Percentiles rank a stretch among this genome's conserved stretches.
Conservation (phyloP, 768 basidiomycete genomes). For the Leucogyrophana mollusca region DNA sequence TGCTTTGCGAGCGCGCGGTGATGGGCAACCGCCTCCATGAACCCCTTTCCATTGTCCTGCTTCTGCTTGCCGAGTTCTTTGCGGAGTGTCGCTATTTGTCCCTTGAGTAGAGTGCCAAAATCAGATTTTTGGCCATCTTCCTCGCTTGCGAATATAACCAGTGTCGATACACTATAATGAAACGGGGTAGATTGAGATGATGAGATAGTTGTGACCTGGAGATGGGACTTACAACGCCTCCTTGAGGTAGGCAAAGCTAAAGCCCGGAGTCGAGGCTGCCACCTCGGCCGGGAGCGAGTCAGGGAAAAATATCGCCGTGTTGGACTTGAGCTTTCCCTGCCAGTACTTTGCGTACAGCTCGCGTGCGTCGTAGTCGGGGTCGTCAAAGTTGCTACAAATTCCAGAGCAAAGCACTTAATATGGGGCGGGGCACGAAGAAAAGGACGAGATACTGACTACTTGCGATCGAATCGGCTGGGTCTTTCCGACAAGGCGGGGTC, state of each 20-base stretch:
- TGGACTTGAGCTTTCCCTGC: constrained; percentile 71
- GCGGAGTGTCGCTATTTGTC: constrained; percentile 59
- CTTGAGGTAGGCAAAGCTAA: constrained; percentile 88
- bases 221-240: constrained; percentile 72
- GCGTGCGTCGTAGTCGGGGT: constrained; percentile 66
- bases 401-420: not conserved
- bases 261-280: constrained; percentile 57
- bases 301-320: constrained; percentile 64
- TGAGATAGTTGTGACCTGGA: not conserved
- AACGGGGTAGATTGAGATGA: not conserved
- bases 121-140: constrained; percentile 46
- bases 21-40: no score
- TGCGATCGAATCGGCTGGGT: constrained; percentile 84
- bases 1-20: no score
- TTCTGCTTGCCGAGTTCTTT: constrained; percentile 59
- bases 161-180: constrained; percentile 58
- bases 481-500: constrained; percentile 76
- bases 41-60: no score
- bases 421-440: not conserved
- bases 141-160: constrained; percentile 61
- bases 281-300: constrained; percentile 60
- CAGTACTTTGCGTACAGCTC: constrained; percentile 72
- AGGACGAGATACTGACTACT: constrained; percentile 56
- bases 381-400: constrained; percentile 64
- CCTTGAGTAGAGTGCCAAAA: constrained; percentile 52